Conservation (phyloP, 108 stramenopile species). For the Pseudonitzschia pungens region DNA sequence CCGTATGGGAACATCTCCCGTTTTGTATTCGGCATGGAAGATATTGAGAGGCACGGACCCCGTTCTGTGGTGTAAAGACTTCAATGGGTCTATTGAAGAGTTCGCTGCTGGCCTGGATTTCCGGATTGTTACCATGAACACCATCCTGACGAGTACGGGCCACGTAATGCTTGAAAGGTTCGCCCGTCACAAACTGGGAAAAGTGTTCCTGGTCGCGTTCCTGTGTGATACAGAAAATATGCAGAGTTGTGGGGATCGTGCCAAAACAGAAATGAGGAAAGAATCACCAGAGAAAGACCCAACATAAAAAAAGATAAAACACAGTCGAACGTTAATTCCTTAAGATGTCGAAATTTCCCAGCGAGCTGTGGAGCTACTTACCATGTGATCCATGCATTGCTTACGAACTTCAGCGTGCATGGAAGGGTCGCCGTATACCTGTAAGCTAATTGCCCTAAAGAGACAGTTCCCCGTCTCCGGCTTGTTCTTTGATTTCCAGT, state of each 20-base stretch:
- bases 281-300: too few species aligned
- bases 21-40: constrained; percentile 77
- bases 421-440: constrained; percentile 91
- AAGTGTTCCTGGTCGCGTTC: constrained; percentile 65
- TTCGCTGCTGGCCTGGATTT: constrained; percentile 95
- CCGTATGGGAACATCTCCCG: constrained; percentile 70
- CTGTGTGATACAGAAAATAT: neutral
- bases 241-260: neutral
- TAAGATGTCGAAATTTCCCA: neutral
- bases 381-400: constrained; percentile 93
- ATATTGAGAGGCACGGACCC: constrained; percentile 76
- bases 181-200: constrained; percentile 77
- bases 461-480: constrained; percentile 97
- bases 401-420: constrained; percentile 84
- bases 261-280: neutral
- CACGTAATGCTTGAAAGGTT: constrained; percentile 74
- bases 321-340: too few species aligned
- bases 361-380: constrained; percentile 2
- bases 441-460: constrained; percentile 92
- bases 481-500: constrained; percentile 68
- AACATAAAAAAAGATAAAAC: too few species aligned
- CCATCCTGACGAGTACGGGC: constrained; percentile 74
- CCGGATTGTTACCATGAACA: constrained; percentile 95
- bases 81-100: constrained; percentile 92
- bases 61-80: constrained; percentile 77